Percentiles rank a stretch among this genome's conserved stretches.
phyloP scores from a whole-genome alignment of 306 rosid genomes.

The Mimosa pudica region DNA sequence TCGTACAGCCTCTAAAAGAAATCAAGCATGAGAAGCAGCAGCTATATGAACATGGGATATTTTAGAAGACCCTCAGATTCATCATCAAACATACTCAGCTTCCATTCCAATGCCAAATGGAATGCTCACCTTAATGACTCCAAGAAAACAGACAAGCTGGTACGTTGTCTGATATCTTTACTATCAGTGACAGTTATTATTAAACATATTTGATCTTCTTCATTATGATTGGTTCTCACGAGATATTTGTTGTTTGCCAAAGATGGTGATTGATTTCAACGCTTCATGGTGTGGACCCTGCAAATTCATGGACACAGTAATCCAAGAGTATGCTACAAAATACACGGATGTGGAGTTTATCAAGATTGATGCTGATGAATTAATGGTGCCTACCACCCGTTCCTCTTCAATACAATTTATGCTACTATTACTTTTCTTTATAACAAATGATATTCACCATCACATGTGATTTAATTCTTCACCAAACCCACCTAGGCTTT shows the following conservation, averaged over 20 bases:
- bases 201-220: neutral
- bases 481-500: neutral
- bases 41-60: neutral
- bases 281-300: conserved; percentile 91
- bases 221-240: neutral
- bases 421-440: neutral
- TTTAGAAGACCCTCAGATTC: conserved; percentile 32
- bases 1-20: conserved; percentile 26
- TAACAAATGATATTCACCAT: neutral
- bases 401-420: neutral
- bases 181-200: neutral
- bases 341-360: conserved; percentile 66
- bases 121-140: conserved; percentile 43
- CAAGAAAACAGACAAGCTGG: conserved; percentile 64
- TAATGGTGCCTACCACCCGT: conserved; percentile 45
- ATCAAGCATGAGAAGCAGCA: conserved; percentile 36
- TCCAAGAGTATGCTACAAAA: conserved; percentile 56
- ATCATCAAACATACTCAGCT: conserved; percentile 35
- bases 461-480: neutral
- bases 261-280: conserved; percentile 84
- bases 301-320: conserved; percentile 60
- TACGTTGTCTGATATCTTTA: conserved; percentile 36
- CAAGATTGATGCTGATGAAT: conserved; percentile 67
- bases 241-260: conserved; percentile 7
- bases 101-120: conserved; percentile 42